phyloP scores from a whole-genome alignment of 1,284 basidiomycete genomes.

The Cronartium ribicola region DNA sequence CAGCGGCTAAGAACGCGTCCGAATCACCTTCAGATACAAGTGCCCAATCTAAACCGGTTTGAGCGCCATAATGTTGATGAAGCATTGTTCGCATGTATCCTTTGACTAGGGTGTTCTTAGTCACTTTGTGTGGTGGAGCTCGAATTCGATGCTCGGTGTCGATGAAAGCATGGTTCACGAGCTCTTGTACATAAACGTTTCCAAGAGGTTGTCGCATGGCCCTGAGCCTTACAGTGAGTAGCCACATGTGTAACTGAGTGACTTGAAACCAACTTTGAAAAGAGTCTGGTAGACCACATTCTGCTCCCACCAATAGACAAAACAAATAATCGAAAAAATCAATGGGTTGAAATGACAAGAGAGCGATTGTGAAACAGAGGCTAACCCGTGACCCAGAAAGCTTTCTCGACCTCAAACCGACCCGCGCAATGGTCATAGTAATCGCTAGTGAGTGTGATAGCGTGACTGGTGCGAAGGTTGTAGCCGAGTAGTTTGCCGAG shows the following conservation, averaged over 20 bases:
- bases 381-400: constrained; percentile 53
- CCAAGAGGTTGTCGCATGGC: constrained; percentile 69
- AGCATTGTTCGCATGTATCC: constrained; percentile 84
- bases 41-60: constrained; percentile 74
- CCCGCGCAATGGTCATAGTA: constrained; percentile 58
- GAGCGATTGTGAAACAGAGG: background rate
- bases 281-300: constrained; percentile 80
- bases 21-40: constrained; percentile 64
- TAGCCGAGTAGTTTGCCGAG: constrained; percentile 58
- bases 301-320: constrained; percentile 54
- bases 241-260: constrained; percentile 87
- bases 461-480: constrained; percentile 55
- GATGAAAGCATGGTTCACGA: constrained; percentile 93
- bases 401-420: constrained; percentile 54
- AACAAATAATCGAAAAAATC: background rate
- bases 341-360: background rate
- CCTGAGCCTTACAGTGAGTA: constrained; percentile 80
- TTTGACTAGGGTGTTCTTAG: constrained; percentile 71
- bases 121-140: constrained; percentile 61
- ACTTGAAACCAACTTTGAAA: constrained; percentile 98
- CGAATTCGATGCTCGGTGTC: constrained; percentile 89
- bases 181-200: constrained; percentile 66
- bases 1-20: constrained; percentile 67
- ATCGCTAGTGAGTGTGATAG: constrained; percentile 57
- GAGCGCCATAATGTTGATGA: constrained; percentile 84